Conservation (phyloP, 2,329 filamentous ascomycete species). For the Sclerotinia glacialis region DNA sequence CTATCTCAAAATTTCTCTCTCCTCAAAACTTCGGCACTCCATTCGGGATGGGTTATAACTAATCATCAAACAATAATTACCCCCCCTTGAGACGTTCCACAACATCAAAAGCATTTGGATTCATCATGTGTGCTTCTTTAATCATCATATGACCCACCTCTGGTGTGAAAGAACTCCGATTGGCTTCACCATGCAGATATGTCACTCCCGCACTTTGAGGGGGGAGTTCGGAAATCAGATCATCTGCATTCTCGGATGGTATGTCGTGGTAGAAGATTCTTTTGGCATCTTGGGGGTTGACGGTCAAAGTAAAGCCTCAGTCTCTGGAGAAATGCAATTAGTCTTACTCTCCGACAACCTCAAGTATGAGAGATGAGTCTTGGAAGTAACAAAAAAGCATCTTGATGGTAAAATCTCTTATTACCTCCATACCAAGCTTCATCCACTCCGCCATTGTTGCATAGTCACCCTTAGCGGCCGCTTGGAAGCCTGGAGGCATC, state of each 20-base stretch:
- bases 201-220: constrained; percentile 40
- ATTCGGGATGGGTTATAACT: constrained; percentile 21
- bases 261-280: constrained; percentile 46
- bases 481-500: constrained; percentile 23
- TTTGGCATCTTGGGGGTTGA: constrained; percentile 39
- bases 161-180: constrained; percentile 15
- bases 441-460: constrained; percentile 40
- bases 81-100: constrained; percentile 20
- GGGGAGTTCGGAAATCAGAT: constrained; percentile 41
- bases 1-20: constrained; percentile 16
- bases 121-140: constrained; percentile 1
- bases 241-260: constrained; percentile 38
- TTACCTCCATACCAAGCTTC: constrained; percentile 39
- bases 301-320: too few species aligned
- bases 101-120: constrained; percentile 24
- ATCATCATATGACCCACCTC: constrained; percentile 21
- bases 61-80: constrained; percentile 24
- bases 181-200: constrained; percentile 15
- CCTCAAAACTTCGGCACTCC: constrained; percentile 22
- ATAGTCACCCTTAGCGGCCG: constrained; percentile 31
- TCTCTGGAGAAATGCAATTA: too few species aligned
- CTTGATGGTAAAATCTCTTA: neutral
- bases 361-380: too few species aligned
- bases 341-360: neutral
- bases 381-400: too few species aligned